These are phyloP conservation scores for Phytophthora capsici DNA, from an alignment of 352 stramenopile species.

Conservation along the genomic window DNA sequence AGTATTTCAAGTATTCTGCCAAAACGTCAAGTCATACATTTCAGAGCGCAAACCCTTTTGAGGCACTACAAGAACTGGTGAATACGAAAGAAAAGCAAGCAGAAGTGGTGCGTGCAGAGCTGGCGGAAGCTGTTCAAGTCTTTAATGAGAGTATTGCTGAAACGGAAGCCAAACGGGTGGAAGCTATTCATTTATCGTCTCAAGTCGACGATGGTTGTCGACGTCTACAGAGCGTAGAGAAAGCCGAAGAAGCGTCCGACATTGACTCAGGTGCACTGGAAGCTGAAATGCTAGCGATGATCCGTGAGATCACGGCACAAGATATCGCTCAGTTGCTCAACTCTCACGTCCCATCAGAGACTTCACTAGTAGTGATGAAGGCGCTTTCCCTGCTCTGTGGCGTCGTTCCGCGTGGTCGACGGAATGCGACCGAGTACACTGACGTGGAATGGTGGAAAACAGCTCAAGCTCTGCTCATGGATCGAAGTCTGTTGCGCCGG, in stretches of 20 bases:
- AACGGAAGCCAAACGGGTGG: conserved; percentile 66
- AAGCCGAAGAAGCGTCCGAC: conserved; percentile 51
- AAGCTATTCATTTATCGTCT: conserved; percentile 47
- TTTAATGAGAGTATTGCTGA: conserved; percentile 82
- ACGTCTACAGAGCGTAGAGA: conserved; percentile 60
- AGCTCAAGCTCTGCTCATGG: conserved; percentile 80
- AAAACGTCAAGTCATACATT: conserved; percentile 15
- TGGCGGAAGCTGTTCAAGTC: conserved; percentile 52
- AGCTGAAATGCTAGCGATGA: conserved; percentile 62
- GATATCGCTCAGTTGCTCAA: conserved; percentile 78
- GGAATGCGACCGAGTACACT: conserved; percentile 71
- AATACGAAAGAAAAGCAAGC: conserved; percentile 27
- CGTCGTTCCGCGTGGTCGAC: conserved; percentile 55
- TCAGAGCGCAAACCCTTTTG: conserved; percentile 14
- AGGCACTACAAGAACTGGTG: conserved; percentile 32
- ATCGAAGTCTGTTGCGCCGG: conserved; percentile 66
- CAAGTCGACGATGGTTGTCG: conserved; percentile 63
- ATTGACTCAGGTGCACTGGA: conserved; percentile 65
- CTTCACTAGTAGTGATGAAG: conserved; percentile 71
- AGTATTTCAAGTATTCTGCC: conserved; percentile 49
- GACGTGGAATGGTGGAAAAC: conserved; percentile 85
- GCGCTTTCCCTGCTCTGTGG: conserved; percentile 76
- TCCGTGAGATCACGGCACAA: conserved; percentile 73
- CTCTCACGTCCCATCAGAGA: conserved; percentile 53
- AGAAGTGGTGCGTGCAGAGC: conserved; percentile 21